Evolutionary conservation across 495 filamentous ascomycete genomes (phyloP).

Genomic region (Annulohypoxylon bovei): DNA sequence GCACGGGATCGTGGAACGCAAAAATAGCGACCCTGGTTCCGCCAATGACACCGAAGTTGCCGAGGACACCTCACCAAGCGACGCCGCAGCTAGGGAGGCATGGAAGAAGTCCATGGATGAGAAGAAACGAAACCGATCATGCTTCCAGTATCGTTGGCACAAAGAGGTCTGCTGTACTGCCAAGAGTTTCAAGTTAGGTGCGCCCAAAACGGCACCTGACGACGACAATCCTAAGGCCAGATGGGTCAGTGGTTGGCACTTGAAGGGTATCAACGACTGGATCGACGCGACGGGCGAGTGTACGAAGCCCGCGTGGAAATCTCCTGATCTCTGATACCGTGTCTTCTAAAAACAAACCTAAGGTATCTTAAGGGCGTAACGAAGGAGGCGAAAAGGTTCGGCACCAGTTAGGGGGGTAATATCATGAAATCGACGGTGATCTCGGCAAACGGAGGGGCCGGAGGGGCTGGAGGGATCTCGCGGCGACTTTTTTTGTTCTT

Average conservation of each 20-base stretch:
- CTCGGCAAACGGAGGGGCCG: not conserved
- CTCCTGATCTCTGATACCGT: slow-evolving; percentile 16
- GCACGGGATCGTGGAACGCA: slow-evolving; percentile 10
- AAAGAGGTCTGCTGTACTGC: slow-evolving; percentile 49
- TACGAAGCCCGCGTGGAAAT: slow-evolving; percentile 43
- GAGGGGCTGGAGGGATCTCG: slow-evolving; percentile 5
- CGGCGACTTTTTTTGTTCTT: not conserved
- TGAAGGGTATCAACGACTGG: slow-evolving; percentile 52
- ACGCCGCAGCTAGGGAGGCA: slow-evolving; percentile 56
- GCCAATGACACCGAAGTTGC: slow-evolving; percentile 53
- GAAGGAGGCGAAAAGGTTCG: not conserved
- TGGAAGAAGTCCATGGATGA: slow-evolving; percentile 40
- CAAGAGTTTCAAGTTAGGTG: slow-evolving; percentile 48
- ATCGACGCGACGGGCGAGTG: slow-evolving; percentile 49
- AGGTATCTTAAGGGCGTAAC: not conserved
- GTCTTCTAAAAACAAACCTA: not conserved
- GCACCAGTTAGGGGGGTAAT: not conserved
- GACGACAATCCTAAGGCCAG: slow-evolving; percentile 30
- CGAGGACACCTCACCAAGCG: slow-evolving; percentile 74
- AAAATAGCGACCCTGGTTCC: slow-evolving; percentile 31
- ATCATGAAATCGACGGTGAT: slow-evolving; percentile 24
- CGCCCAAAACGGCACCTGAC: slow-evolving; percentile 41
- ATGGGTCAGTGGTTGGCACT: slow-evolving; percentile 49
- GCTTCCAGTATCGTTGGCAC: slow-evolving; percentile 52
- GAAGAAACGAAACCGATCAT: slow-evolving; percentile 43